Evolutionary conservation across 192 early-diverging fungal species (phyloP), one percentile per base, ranked within the genome.

Genomic region (Dispira parvispora): DNA sequence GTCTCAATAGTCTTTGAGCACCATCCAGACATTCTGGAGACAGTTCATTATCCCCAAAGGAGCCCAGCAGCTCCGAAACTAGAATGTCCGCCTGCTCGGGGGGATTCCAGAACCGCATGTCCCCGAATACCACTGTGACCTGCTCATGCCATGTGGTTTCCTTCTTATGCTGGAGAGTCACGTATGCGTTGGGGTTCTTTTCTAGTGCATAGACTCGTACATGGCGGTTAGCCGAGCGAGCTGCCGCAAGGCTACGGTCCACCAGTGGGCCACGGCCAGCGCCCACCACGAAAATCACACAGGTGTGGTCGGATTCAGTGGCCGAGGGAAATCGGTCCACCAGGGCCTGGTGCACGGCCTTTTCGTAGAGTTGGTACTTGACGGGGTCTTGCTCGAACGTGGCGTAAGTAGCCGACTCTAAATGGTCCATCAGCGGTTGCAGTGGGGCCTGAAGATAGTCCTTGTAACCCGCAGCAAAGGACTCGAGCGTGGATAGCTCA

Each of bases 31-130:
- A 99, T 71, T 99, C 96, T 11, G 96, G 96, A n/a, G 96, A 93
- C 18, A 99, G 82, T 69, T 99, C 94, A 72, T 99, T 99, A 73
- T 99, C 96, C 56, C 94, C 96, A 79, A 99, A 90, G 1, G 94
- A 95, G 9, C 96, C 96, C 43, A 99, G 75, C 23, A 99, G 79
- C 74, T 99, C 96, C 63, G 88, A 91, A 12, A 98, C 88, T 27
- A 99, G 69, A 62, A 99, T 91, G 73, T 99, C 93, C 13, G 82
- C 82, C 69, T 84, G 78, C 64, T 86, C 81, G 1, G 83, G 76
- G 1, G 84, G 72, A 26, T 69, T 74, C 88, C 85, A 92, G 46
- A 74, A 74, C 42, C 96, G 84, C 90, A 99, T 98, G 49, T 99
- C 96, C 2, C 81, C 81, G 66, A 86, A 87, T 10, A 91, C 82